Percentiles rank a stretch among this genome's conserved stretches.
These are phyloP conservation scores for Neurospora hispaniola DNA, from an alignment of 495 filamentous ascomycete genomes.

Conservation along the genomic window DNA sequence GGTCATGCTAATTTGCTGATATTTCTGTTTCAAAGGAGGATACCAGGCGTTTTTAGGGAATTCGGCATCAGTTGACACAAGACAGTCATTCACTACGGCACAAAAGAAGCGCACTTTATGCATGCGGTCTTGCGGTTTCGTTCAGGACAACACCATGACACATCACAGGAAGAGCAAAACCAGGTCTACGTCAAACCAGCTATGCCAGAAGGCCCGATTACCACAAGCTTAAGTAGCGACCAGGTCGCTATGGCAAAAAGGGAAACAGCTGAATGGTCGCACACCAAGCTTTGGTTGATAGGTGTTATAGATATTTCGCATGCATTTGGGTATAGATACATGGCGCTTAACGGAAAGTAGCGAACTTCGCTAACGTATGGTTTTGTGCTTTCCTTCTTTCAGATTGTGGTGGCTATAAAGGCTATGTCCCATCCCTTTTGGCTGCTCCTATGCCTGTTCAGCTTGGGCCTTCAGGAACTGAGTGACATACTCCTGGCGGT, in stretches of 20 bases:
- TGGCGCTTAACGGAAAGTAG: background rate
- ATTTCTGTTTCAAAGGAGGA: background rate
- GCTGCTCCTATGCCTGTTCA: background rate
- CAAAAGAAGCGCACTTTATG: background rate
- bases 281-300: background rate
- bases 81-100: background rate
- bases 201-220: background rate
- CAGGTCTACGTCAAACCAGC: background rate
- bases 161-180: background rate
- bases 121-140: background rate
- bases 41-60: background rate
- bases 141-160: background rate
- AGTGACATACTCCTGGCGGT: conserved; percentile 62
- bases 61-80: background rate
- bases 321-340: background rate
- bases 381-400: background rate
- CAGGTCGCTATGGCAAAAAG: background rate
- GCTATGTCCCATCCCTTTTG: background rate
- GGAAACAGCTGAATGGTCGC: background rate
- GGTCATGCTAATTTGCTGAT: background rate
- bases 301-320: background rate
- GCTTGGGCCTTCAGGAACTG: conserved; percentile 20
- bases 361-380: background rate
- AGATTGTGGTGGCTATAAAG: background rate
- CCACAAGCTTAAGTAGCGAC: background rate